Percentiles rank a stretch among this genome's conserved stretches.
Conservation (phyloP, 2,329 filamentous ascomycete genomes). For the Penicillium sp. region DNA sequence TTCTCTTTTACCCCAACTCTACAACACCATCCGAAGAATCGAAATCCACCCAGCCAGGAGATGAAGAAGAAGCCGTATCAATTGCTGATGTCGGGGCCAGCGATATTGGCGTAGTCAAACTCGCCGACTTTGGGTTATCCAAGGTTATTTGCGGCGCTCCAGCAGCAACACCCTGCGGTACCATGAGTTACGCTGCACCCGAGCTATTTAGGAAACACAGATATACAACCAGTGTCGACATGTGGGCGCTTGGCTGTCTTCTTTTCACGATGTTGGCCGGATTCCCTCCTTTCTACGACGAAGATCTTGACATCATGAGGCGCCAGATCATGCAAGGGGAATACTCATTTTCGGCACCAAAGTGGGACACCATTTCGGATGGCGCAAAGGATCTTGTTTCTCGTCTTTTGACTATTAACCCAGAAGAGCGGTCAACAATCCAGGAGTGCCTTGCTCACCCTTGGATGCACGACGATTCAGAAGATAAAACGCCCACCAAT, state of each 20-base stretch:
- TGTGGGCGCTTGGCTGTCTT: slow-evolving; percentile 13
- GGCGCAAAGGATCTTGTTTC: slow-evolving; percentile 11
- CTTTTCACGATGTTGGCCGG: slow-evolving; percentile 11
- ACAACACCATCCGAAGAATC: neutral
- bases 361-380: slow-evolving; percentile 10
- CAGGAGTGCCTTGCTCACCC: slow-evolving; percentile 11
- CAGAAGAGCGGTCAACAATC: slow-evolving; percentile 6
- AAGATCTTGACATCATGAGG: slow-evolving; percentile 8
- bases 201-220: slow-evolving; percentile 9
- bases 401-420: slow-evolving; percentile 5
- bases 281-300: slow-evolving; percentile 14
- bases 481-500: neutral
- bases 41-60: neutral
- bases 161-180: slow-evolving; percentile 11
- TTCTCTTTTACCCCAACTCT: slow-evolving; percentile 8
- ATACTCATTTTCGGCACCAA: slow-evolving; percentile 8
- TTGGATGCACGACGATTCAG: slow-evolving; percentile 1
- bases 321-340: slow-evolving; percentile 6
- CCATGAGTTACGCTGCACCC: slow-evolving; percentile 12
- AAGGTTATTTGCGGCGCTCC: slow-evolving; percentile 6
- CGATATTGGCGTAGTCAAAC: slow-evolving; percentile 9
- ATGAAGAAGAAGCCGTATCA: slow-evolving; percentile 12
- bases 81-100: neutral
- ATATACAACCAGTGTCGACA: slow-evolving; percentile 13
- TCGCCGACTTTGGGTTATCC: slow-evolving; percentile 13